These are phyloP conservation scores for Chlorella variabilis DNA, from an alignment of 163 green algal species.

Conservation along the genomic window DNA sequence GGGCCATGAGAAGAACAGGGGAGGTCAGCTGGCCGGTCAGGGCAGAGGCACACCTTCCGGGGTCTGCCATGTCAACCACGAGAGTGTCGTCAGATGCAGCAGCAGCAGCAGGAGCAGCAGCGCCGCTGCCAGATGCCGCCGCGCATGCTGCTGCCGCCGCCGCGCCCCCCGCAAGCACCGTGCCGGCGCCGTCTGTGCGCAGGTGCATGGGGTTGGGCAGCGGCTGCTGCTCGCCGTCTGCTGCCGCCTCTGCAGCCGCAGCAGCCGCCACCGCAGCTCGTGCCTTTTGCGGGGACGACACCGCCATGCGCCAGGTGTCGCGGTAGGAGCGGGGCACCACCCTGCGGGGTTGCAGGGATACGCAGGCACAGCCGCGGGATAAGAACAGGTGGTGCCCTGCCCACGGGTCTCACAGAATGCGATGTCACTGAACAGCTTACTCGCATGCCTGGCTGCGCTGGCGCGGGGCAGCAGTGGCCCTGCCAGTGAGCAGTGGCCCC, in stretches of 20 bases:
- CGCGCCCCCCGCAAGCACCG: conserved; percentile 8
- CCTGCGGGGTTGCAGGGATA: background rate
- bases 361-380: background rate
- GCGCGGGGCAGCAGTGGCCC: no score
- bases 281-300: conserved; percentile 15
- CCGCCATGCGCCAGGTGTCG: conserved; percentile 18
- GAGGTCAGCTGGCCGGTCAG: no score
- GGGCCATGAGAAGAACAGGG: no score
- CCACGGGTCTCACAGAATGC: no score
- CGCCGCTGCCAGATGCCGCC: background rate
- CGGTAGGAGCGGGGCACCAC: background rate
- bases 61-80: conserved; percentile 34
- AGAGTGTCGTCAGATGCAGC: conserved; percentile 9
- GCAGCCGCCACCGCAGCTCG: conserved; percentile 14
- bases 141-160: background rate
- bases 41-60: conserved; percentile 11
- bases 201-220: conserved; percentile 40
- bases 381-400: background rate
- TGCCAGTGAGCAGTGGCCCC: no score
- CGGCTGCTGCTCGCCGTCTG: background rate
- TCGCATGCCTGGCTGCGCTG: no score
- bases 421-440: no score
- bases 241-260: conserved; percentile 12
- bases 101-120: background rate
- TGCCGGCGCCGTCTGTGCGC: conserved; percentile 34